Base-by-base conservation (phyloP, 1,139 yeast genomes). In the Lodderomyces orthopsilosis region DNA sequence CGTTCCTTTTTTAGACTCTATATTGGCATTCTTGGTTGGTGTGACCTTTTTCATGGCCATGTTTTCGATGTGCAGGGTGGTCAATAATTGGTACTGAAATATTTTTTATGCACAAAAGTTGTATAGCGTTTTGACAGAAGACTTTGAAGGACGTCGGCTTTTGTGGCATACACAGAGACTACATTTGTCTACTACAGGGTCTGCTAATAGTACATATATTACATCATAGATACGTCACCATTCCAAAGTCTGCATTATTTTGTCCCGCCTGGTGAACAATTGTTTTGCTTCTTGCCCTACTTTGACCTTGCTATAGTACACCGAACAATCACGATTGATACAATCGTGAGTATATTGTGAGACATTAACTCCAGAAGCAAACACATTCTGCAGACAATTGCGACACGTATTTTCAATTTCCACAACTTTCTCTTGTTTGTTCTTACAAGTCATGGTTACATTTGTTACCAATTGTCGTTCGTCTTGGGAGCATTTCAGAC, bases 291-390 rank as follows among this genome's bases (percentile, higher is more conserved):
- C 52, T 38, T 51, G 49, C 14, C 38, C 34, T 13, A 41, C 41
- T 33, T 50, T 52, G 14, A 48, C 44, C 35, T 52, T 52, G 33
- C 45, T 43, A 36, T 42, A 52, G 39, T 51, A 52, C 5, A 52
- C 49, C 3, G 45, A 32, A 60, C 76, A 70, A 47, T 63, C 66
- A 12, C 58, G 56, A 49, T 70, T 70, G 4, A 44, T 38, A 45
- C 76, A 70, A 10, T 47, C 35, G 21, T 48, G 44, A 13, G 52
- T 49, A n/a, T 54, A 49, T 7, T 33, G 38, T 19, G 52, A 52
- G 10, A 51, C 47, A 19, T 42, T 35, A 6, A 59, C 60, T 17
- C 54, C 33, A 3, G 46, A 41, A 1, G 38, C 48, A 34, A 53
- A 55, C 37, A 57, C 60, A 6, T 41, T 45, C 22, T 51, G 44